These are phyloP conservation scores for Primulina tabacum DNA, from an alignment of 257 asterid genomes.

Conservation along the genomic window DNA sequence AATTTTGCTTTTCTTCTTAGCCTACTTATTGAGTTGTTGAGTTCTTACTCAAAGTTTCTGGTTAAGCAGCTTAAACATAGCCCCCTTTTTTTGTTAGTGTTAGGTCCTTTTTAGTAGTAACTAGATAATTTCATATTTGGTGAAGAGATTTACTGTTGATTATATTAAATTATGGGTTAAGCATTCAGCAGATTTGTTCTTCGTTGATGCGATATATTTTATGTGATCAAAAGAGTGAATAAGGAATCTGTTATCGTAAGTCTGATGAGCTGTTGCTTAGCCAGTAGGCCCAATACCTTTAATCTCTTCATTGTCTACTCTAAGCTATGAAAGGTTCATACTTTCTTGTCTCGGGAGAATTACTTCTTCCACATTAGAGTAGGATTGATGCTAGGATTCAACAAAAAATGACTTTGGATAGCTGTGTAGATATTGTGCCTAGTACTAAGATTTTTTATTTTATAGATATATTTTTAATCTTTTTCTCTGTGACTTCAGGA, in stretches of 20 bases:
- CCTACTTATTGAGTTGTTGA: slow-evolving; percentile 37
- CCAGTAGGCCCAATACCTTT: slow-evolving; percentile 36
- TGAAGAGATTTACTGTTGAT: slow-evolving; percentile 17
- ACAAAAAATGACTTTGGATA: slow-evolving; percentile 28
- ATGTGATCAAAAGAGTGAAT: slow-evolving; percentile 28
- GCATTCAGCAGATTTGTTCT: slow-evolving; percentile 23
- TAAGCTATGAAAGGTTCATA: slow-evolving; percentile 68
- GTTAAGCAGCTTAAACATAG: slow-evolving; percentile 18
- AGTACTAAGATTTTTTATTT: slow-evolving; percentile 17
- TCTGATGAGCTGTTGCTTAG: slow-evolving; percentile 62
- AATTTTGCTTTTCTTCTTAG: slow-evolving; percentile 38
- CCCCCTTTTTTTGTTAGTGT: slow-evolving; percentile 17
- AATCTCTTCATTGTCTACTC: slow-evolving; percentile 49
- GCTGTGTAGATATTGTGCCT: slow-evolving; percentile 49
- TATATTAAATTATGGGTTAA: slow-evolving; percentile 11
- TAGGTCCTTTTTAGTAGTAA: slow-evolving; percentile 22
- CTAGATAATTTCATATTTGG: slow-evolving; percentile 18
- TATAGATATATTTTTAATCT: slow-evolving; percentile 38
- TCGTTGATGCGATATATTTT: slow-evolving; percentile 8
- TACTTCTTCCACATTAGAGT: slow-evolving; percentile 41
- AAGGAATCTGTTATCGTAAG: slow-evolving; percentile 86
- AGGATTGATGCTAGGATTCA: slow-evolving; percentile 53
- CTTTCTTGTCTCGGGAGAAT: slow-evolving; percentile 48
- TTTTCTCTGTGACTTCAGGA: slow-evolving; percentile 47
- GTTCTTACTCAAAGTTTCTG: slow-evolving; percentile 42